Percentiles rank a stretch among this genome's conserved stretches.
phyloP scores from a whole-genome alignment of 2,329 filamentous ascomycete species.

The Simplicillium sp. region DNA sequence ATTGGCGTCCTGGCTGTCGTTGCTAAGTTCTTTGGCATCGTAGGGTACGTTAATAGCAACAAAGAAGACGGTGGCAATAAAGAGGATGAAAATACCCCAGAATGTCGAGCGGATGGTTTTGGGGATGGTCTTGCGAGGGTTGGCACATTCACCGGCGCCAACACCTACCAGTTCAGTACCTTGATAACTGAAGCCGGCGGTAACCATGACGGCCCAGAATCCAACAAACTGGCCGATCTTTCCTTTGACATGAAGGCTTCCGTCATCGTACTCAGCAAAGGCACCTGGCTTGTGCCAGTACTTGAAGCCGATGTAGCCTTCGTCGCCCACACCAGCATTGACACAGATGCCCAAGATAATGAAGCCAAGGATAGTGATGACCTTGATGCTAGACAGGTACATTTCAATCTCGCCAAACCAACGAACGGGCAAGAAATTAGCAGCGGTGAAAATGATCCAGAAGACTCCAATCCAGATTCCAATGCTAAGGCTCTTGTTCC shows the following conservation, averaged over 20 bases:
- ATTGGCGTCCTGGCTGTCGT: slow-evolving; percentile 44
- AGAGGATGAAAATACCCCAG: slow-evolving; percentile 64
- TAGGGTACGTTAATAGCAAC: slow-evolving; percentile 63
- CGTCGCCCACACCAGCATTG: slow-evolving; percentile 58
- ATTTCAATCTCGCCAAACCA: slow-evolving; percentile 73
- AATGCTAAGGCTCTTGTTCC: slow-evolving; percentile 52
- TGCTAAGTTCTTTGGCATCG: slow-evolving; percentile 43
- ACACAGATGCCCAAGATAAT: slow-evolving; percentile 69
- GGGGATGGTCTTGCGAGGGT: slow-evolving; percentile 64
- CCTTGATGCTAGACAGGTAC: slow-evolving; percentile 70
- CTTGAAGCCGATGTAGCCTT: slow-evolving; percentile 66
- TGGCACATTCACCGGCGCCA: slow-evolving; percentile 66
- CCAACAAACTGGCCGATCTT: slow-evolving; percentile 53
- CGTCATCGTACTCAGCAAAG: slow-evolving; percentile 43
- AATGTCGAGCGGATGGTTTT: slow-evolving; percentile 66
- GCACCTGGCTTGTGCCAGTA: slow-evolving; percentile 62
- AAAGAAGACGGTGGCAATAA: slow-evolving; percentile 57
- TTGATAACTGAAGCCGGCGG: slow-evolving; percentile 61
- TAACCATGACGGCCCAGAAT: slow-evolving; percentile 60
- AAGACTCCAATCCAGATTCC: slow-evolving; percentile 68
- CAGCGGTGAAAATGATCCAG: slow-evolving; percentile 57
- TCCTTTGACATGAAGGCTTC: slow-evolving; percentile 32
- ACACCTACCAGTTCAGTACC: slow-evolving; percentile 70
- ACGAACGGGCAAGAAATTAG: slow-evolving; percentile 64
- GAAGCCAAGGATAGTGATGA: slow-evolving; percentile 65